Percentiles rank a stretch among this genome's conserved stretches.
These are phyloP conservation scores for Solanum habrochaites DNA, from an alignment of 257 asterid species.

Conservation along the genomic window DNA sequence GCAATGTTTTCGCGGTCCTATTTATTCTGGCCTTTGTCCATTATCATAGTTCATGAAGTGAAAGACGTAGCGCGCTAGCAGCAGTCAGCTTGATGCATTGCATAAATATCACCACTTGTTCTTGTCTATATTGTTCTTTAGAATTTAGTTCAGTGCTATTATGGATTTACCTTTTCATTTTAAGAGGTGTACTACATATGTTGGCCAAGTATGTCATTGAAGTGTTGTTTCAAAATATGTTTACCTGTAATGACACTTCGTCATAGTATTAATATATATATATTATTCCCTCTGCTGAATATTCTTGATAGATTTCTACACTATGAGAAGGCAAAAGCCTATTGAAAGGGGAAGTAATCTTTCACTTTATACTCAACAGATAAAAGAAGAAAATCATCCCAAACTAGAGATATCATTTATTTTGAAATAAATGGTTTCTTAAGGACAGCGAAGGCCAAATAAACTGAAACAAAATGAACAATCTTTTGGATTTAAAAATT, in stretches of 20 bases:
- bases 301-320: background rate
- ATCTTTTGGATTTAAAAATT: background rate
- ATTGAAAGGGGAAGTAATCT: background rate
- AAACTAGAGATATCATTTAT: background rate
- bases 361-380: background rate
- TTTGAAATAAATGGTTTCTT: background rate
- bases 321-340: background rate
- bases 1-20: background rate
- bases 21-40: background rate
- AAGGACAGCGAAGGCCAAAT: background rate
- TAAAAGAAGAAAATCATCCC: background rate
- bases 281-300: background rate
- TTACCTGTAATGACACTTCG: background rate
- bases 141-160: background rate
- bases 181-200: background rate
- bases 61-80: background rate
- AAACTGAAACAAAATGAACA: background rate
- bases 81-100: background rate
- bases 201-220: background rate
- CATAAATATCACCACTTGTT: background rate
- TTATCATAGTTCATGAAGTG: background rate
- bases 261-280: background rate
- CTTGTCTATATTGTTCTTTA: background rate
- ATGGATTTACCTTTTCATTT: background rate
- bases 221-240: background rate